A percentile compares a stretch with the other conserved stretches of the same genome.
phyloP scores from a whole-genome alignment of 208 protist genomes.

The Phytomonas sp. region DNA sequence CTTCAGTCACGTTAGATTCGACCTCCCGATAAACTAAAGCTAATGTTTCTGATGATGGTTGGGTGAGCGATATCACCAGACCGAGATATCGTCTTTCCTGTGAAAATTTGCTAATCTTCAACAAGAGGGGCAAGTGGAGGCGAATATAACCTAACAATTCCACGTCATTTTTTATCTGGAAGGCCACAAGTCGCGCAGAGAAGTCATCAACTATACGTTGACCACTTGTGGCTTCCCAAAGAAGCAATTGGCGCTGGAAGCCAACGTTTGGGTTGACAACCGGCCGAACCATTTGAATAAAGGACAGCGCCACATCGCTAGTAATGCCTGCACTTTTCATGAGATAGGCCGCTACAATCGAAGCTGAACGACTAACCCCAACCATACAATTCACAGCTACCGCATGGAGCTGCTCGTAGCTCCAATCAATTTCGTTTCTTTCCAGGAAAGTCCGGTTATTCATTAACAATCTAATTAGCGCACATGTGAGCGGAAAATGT shows the following conservation, averaged over 20 bases:
- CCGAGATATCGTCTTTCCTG: conserved; percentile 57
- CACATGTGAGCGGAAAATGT: conserved; percentile 56
- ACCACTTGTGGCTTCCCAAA: conserved; percentile 37
- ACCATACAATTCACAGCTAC: conserved; percentile 82
- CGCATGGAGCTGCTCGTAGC: conserved; percentile 13
- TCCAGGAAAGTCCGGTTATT: conserved; percentile 13
- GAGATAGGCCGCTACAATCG: conserved; percentile 78
- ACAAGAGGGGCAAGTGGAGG: conserved; percentile 30
- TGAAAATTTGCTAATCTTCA: conserved; percentile 42
- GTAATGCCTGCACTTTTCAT: conserved; percentile 59
- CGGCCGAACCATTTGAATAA: conserved; percentile 43
- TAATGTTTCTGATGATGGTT: conserved; percentile 17
- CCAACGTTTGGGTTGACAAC: conserved; percentile 71
- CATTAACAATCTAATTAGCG: conserved; percentile 59
- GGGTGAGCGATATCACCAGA: conserved; percentile 17
- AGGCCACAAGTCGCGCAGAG: conserved; percentile 32
- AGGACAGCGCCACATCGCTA: conserved; percentile 40
- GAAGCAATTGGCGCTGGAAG: conserved; percentile 52
- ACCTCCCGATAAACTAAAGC: conserved; percentile 27
- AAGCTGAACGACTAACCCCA: conserved; percentile 76
- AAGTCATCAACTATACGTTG: conserved; percentile 51
- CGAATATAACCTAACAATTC: conserved; percentile 25
- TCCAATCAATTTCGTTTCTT: neutral
- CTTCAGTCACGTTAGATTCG: conserved; percentile 27
- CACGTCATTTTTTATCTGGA: conserved; percentile 31